Evolutionary conservation across 2,329 filamentous ascomycete species (phyloP), one percentile per base, ranked within the genome.

Genomic region (Phyllachora maydis): DNA sequence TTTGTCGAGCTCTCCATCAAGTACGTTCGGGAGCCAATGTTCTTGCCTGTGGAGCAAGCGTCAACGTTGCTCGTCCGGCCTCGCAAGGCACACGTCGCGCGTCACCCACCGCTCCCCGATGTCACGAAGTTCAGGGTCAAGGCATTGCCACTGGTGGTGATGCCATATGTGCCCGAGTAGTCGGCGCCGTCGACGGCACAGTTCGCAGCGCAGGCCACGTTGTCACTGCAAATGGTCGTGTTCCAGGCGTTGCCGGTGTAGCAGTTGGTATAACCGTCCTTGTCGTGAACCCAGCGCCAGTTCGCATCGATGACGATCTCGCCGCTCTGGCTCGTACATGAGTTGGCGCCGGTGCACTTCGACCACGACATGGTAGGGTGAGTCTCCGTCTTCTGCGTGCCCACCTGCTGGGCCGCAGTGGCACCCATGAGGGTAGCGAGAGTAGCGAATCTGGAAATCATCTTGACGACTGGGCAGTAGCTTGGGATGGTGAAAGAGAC

Each of bases 121-220:
- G 51, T 58, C 26, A 56, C 46, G 32, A 55, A 58, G 24, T 49
- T 50, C 30, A 68, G 41, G 8, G 49, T 50, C 27, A 69, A 34
- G 4, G 49, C 46, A 26, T 50, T 47, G 14, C 55, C 58, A 23
- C 43, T 46, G 18, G 60, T 55, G 11, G 47, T 55, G 23, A 62
- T 54, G 22, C 62, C 62, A 23, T 63, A 60, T 11, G 56, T 58
- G 3, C 31, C 37, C 11, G 42, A 27, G 37, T 69, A 68, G 43
- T 63, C 45, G 23, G 61, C 59, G 25, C 59, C 61, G 16, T 67
- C 59, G 13, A 67, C 37, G 22, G 61, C 56, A 36, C 64, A 69
- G 41, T 64, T 63, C 18, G 45, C 31, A 8, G 62, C 60, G 33
- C 64, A 69, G 3, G 46, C 46, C 29, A 39, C 40, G 34, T 55